Conservation (phyloP, 192 early-diverging fungal genomes). For the Endogone sp. region DNA sequence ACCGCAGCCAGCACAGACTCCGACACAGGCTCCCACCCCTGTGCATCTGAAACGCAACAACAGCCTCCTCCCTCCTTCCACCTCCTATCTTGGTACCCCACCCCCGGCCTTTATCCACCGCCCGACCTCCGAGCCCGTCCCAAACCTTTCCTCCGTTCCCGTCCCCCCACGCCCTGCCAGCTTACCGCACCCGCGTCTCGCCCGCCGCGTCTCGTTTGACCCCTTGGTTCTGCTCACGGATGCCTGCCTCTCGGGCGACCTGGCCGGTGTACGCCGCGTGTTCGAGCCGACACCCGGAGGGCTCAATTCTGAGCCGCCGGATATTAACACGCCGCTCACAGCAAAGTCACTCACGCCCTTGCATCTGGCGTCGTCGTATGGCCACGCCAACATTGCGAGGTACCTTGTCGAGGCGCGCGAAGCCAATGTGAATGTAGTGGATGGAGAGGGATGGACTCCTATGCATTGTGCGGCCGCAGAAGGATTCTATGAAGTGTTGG, state of each 20-base stretch:
- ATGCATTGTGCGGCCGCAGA: constrained; percentile 68
- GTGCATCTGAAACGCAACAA: neutral
- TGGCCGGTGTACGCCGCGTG: neutral
- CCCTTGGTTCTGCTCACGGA: neutral
- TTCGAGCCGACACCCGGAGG: neutral
- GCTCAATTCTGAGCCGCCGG: no score
- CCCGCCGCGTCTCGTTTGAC: neutral
- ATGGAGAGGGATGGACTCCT: constrained; percentile 49
- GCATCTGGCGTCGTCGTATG: constrained; percentile 55
- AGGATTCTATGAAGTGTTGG: constrained; percentile 50
- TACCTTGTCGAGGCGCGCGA: constrained; percentile 47
- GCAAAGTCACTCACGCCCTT: constrained; percentile 50
- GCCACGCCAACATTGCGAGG: constrained; percentile 45
- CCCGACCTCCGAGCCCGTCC: neutral
- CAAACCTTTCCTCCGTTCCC: neutral
- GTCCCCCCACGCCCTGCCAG: neutral
- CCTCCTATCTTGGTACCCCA: neutral
- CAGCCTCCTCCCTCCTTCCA: neutral
- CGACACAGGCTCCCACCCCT: no score
- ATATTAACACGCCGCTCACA: constrained; percentile 26
- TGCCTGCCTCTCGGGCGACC: neutral
- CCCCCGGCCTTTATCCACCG: neutral
- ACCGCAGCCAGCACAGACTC: neutral
- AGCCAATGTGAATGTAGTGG: constrained; percentile 53
- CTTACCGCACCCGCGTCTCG: neutral